phyloP scores from a whole-genome alignment of 2,329 filamentous ascomycete species.

The Ceratocystis colombiana region DNA sequence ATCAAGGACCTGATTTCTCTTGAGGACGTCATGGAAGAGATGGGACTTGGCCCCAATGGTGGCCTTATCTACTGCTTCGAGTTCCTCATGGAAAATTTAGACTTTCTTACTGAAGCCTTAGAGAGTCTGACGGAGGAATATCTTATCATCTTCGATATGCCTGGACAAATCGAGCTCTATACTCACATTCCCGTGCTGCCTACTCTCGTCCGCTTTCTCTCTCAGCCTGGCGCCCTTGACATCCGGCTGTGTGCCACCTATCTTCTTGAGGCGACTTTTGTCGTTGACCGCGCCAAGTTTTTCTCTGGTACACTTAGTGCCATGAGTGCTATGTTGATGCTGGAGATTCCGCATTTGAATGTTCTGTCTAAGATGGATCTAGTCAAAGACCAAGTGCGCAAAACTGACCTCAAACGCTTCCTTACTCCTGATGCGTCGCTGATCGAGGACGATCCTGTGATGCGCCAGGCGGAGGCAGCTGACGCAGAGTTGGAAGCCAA shows the following conservation, averaged over 20 bases:
- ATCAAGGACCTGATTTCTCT: conserved; percentile 92
- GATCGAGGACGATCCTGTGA: conserved; percentile 66
- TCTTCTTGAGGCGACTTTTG: conserved; percentile 88
- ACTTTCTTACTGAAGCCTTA: conserved; percentile 77
- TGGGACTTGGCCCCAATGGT: conserved; percentile 81
- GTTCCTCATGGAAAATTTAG: conserved; percentile 86
- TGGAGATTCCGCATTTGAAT: conserved; percentile 94
- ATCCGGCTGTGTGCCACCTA: conserved; percentile 90
- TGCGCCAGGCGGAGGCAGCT: conserved; percentile 31
- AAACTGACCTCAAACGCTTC: conserved; percentile 82
- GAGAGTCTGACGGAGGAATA: conserved; percentile 87
- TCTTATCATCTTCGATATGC: conserved; percentile 97
- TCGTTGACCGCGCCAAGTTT: conserved; percentile 93
- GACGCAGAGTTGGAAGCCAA: conserved; percentile 58
- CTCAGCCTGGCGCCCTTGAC: conserved; percentile 67
- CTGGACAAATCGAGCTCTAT: conserved; percentile 96
- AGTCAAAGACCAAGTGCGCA: conserved; percentile 77
- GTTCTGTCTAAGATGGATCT: conserved; percentile 97
- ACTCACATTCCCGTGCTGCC: conserved; percentile 92
- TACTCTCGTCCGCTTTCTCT: conserved; percentile 69
- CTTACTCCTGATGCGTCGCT: conserved; percentile 74
- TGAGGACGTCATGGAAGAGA: conserved; percentile 93
- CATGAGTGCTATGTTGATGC: conserved; percentile 98
- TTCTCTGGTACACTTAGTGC: conserved; percentile 91
- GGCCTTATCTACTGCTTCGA: conserved; percentile 95